Conservation (phyloP, 2,329 filamentous ascomycete species). For the Neofusicoccum kwambonambiense region DNA sequence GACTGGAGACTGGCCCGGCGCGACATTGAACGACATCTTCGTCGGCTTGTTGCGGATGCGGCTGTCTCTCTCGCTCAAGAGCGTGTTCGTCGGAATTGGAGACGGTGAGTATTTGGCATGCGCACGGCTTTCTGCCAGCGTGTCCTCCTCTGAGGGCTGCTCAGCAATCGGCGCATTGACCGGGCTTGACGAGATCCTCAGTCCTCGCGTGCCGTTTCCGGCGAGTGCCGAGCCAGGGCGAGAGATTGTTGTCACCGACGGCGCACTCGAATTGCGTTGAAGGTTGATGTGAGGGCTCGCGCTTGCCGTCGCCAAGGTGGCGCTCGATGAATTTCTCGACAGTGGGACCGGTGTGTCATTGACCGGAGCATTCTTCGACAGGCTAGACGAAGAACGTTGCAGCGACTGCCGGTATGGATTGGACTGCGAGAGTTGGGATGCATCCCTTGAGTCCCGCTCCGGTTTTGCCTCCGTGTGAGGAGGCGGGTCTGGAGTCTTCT, state of each 20-base stretch:
- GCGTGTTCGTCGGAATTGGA: constrained; percentile 9
- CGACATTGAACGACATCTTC: constrained; percentile 9
- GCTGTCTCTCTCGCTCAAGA: constrained; percentile 9
- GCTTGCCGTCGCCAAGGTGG: not conserved
- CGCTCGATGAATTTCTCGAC: constrained; percentile 5
- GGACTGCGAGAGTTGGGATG: constrained; percentile 17
- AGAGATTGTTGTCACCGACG: not conserved
- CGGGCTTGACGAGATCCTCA: constrained; percentile 6
- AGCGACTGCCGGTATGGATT: constrained; percentile 25
- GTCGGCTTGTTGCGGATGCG: constrained; percentile 8
- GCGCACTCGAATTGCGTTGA: constrained; percentile 4
- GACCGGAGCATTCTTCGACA: constrained; percentile 4
- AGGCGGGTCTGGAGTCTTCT: not conserved
- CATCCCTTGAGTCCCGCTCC: constrained; percentile 26
- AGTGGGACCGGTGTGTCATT: not conserved
- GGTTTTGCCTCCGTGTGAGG: constrained; percentile 21
- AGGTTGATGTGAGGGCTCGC: not conserved
- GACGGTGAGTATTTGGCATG: not conserved
- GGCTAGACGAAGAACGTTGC: constrained; percentile 26
- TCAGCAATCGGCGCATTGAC: constrained; percentile 7
- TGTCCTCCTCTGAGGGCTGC: not conserved
- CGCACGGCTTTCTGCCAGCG: not conserved
- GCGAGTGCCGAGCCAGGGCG: not conserved
- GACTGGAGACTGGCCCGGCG: not conserved
- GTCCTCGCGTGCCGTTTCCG: not conserved